Percentiles rank a stretch among this genome's conserved stretches.
These are phyloP conservation scores for Phytopythium kandeliae DNA, from an alignment of 352 stramenopile genomes.

Conservation along the genomic window DNA sequence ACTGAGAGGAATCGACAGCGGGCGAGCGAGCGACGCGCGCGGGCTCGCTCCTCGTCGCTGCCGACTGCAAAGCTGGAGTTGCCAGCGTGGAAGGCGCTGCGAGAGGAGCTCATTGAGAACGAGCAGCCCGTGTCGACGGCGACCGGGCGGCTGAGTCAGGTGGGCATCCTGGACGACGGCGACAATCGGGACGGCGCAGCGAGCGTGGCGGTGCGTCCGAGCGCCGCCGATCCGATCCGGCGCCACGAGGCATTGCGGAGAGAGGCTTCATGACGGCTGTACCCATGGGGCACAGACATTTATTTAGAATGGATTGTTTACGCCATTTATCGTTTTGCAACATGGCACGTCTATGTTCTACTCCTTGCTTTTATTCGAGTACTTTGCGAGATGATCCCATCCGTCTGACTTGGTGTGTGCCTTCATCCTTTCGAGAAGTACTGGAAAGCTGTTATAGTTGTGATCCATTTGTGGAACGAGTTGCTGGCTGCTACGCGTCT, in stretches of 20 bases:
- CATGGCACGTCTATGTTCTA: too few relatives aligned
- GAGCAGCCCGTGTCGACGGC: slow-evolving; percentile 9
- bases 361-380: too few relatives aligned
- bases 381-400: too few relatives aligned
- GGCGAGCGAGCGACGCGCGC: slow-evolving; percentile 10
- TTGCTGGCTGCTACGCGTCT: too few relatives aligned
- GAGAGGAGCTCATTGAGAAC: slow-evolving; percentile 16
- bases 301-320: too few relatives aligned
- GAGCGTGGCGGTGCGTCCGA: neutral
- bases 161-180: neutral
- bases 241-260: neutral
- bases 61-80: slow-evolving; percentile 12
- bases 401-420: too few relatives aligned
- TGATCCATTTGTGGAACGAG: too few relatives aligned
- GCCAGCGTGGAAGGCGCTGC: slow-evolving; percentile 15
- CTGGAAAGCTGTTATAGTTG: too few relatives aligned
- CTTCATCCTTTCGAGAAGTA: too few relatives aligned
- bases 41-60: slow-evolving; percentile 8
- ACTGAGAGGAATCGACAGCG: slow-evolving; percentile 7
- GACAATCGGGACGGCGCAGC: neutral
- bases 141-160: neutral
- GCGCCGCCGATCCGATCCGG: neutral
- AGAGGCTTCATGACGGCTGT: neutral
- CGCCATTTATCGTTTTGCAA: too few relatives aligned
- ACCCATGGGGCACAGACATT: too few relatives aligned